Evolutionary conservation across 2,329 filamentous ascomycete genomes (phyloP).

Genomic region (Myotisia sp.): DNA sequence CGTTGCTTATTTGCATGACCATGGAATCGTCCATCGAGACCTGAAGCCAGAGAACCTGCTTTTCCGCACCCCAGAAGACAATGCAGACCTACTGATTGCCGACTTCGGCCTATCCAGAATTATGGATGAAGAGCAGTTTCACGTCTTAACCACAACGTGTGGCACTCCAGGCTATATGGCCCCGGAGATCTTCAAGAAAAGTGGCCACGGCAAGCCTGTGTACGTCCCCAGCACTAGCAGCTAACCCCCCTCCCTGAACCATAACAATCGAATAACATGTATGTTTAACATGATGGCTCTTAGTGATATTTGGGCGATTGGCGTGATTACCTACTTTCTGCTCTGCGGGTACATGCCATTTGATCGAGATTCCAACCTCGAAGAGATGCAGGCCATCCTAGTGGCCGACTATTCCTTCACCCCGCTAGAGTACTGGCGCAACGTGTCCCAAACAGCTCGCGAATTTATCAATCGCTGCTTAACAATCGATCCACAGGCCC

Average conservation of each 20-base stretch:
- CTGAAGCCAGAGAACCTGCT: slow-evolving; percentile 94
- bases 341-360: slow-evolving; percentile 97
- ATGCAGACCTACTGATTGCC: slow-evolving; percentile 89
- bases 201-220: slow-evolving; percentile 93
- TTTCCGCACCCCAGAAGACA: slow-evolving; percentile 94
- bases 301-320: slow-evolving; percentile 89
- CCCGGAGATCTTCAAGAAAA: slow-evolving; percentile 98
- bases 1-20: slow-evolving; percentile 96
- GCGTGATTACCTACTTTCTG: slow-evolving; percentile 96
- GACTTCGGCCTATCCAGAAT: slow-evolving; percentile 93
- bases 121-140: slow-evolving; percentile 98
- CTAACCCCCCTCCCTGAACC: not conserved
- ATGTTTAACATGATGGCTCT: slow-evolving; percentile 6
- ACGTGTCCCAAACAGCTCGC: slow-evolving; percentile 70
- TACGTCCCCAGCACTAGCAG: too few relatives aligned
- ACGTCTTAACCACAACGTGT: slow-evolving; percentile 92
- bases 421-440: slow-evolving; percentile 90
- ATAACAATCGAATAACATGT: too few relatives aligned
- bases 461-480: slow-evolving; percentile 88
- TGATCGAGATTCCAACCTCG: slow-evolving; percentile 89
- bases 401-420: slow-evolving; percentile 94
- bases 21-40: slow-evolving; percentile 95
- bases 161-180: slow-evolving; percentile 99
- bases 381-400: slow-evolving; percentile 98
- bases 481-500: slow-evolving; percentile 71